phyloP scores from a whole-genome alignment of 805 yeast species.

The Trichomonascus vanleenenianus region DNA sequence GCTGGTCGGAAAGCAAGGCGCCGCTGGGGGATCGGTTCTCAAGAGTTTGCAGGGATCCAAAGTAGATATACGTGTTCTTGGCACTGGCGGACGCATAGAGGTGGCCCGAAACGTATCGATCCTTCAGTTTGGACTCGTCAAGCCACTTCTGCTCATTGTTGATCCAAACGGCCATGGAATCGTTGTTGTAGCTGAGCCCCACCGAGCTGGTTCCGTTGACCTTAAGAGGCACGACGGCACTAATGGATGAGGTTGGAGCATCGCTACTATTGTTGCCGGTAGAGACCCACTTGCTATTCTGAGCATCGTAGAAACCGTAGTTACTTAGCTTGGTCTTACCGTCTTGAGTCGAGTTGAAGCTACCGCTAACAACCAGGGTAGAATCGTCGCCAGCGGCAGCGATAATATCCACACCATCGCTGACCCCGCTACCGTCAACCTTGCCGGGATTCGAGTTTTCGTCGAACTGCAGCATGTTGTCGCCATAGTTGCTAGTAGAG shows the following conservation, averaged over 20 bases:
- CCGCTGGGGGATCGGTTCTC: slow-evolving; percentile 25
- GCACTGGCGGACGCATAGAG: slow-evolving; percentile 9
- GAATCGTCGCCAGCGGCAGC: slow-evolving; percentile 25
- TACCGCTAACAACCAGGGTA: slow-evolving; percentile 39
- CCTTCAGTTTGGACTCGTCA: slow-evolving; percentile 10
- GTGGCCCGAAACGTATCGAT: slow-evolving; percentile 9
- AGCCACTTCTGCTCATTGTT: slow-evolving; percentile 16
- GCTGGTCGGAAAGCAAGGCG: slow-evolving; percentile 9
- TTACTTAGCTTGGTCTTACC: slow-evolving; percentile 5
- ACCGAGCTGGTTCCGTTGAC: slow-evolving; percentile 21
- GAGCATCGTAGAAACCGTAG: slow-evolving; percentile 15
- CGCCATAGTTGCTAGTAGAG: slow-evolving; percentile 20
- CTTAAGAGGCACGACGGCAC: slow-evolving; percentile 12
- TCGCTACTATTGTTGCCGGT: slow-evolving; percentile 7
- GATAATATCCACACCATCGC: slow-evolving; percentile 5
- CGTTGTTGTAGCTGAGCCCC: slow-evolving; percentile 20
- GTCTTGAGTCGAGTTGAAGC: slow-evolving; percentile 29
- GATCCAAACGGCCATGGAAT: slow-evolving; percentile 21
- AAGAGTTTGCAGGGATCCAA: slow-evolving; percentile 25
- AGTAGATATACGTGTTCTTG: slow-evolving; percentile 15
- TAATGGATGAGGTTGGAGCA: slow-evolving; percentile 20
- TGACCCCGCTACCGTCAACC: slow-evolving; percentile 2
- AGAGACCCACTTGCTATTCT: slow-evolving; percentile 8
- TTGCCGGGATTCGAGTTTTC: neutral
- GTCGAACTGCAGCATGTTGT: slow-evolving; percentile 6